These are phyloP conservation scores for Alternaria gansuensis DNA, from an alignment of 2,329 filamentous ascomycete species.

Conservation along the genomic window DNA sequence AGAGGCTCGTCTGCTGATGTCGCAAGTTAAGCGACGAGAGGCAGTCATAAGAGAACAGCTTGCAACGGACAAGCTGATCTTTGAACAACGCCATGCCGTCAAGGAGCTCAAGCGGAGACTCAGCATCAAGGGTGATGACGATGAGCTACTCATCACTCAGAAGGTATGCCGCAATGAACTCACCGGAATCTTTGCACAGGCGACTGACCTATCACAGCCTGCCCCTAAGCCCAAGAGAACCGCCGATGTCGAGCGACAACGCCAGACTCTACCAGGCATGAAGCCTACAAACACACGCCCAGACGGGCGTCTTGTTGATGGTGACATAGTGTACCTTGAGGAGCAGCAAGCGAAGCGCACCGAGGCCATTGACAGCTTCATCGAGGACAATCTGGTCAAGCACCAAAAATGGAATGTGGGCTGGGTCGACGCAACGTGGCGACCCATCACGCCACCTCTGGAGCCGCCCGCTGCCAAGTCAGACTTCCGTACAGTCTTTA, in stretches of 20 bases:
- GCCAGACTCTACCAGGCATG: conserved; percentile 72
- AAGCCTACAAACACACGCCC: conserved; percentile 62
- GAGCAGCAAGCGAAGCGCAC: conserved; percentile 84
- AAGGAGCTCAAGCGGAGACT: conserved; percentile 90
- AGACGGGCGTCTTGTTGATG: conserved; percentile 75
- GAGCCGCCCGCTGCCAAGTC: conserved; percentile 57
- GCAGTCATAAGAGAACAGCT: conserved; percentile 79
- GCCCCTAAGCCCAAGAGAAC: conserved; percentile 62
- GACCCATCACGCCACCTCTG: conserved; percentile 80
- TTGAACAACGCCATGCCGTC: conserved; percentile 80
- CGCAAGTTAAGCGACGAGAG: conserved; percentile 82
- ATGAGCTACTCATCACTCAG: conserved; percentile 84
- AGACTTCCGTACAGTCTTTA: conserved; percentile 53
- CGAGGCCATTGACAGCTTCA: conserved; percentile 79
- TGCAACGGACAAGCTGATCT: conserved; percentile 77
- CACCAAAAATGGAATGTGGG: conserved; percentile 92
- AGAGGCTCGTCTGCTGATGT: conserved; percentile 81
- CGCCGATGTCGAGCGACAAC: conserved; percentile 66
- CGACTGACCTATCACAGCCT: conserved; percentile 42
- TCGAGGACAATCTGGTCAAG: conserved; percentile 86
- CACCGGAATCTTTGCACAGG: conserved; percentile 29
- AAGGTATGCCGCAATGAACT: conserved; percentile 68
- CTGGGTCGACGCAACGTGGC: conserved; percentile 86
- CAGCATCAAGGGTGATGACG: conserved; percentile 89
- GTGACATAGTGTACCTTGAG: conserved; percentile 78